A percentile compares a stretch with the other conserved stretches of the same genome.
These are phyloP conservation scores for Xylaria arbuscula DNA, from an alignment of 2,329 filamentous ascomycete genomes.

Conservation along the genomic window DNA sequence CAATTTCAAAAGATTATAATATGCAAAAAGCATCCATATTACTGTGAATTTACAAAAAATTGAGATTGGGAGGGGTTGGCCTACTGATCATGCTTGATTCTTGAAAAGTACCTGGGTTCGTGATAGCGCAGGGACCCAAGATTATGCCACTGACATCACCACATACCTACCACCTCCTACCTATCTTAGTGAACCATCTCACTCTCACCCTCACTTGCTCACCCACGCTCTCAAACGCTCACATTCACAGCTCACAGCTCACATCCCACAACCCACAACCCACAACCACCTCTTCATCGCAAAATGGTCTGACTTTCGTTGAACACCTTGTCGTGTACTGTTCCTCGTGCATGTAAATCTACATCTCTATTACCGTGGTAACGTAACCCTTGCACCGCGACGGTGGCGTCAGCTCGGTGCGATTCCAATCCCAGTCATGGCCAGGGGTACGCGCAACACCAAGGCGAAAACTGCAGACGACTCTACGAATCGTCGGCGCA, in stretches of 20 bases:
- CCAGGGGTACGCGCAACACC: conserved; percentile 2
- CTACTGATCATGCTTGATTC: no score
- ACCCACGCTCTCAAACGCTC: conserved; percentile 29
- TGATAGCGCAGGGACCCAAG: no score
- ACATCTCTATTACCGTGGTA: neutral
- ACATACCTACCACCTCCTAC: no score
- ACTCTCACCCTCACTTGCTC: no score
- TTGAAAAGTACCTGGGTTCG: no score
- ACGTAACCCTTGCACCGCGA: neutral
- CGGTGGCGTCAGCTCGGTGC: no score
- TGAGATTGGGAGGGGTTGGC: no score
- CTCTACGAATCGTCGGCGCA: conserved; percentile 37
- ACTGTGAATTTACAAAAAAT: no score
- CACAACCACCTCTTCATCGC: neutral
- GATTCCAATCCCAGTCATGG: conserved; percentile 12
- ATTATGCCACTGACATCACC: no score
- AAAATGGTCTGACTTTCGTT: neutral
- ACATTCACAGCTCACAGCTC: conserved; percentile 20
- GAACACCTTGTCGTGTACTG: neutral
- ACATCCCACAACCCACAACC: neutral
- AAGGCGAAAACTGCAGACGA: neutral
- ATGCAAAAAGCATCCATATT: no score
- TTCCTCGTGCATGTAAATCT: neutral
- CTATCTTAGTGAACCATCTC: no score
- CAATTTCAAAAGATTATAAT: no score